Conservation (phyloP, 2,329 filamentous ascomycete species). For the Monosporascus sp. region DNA sequence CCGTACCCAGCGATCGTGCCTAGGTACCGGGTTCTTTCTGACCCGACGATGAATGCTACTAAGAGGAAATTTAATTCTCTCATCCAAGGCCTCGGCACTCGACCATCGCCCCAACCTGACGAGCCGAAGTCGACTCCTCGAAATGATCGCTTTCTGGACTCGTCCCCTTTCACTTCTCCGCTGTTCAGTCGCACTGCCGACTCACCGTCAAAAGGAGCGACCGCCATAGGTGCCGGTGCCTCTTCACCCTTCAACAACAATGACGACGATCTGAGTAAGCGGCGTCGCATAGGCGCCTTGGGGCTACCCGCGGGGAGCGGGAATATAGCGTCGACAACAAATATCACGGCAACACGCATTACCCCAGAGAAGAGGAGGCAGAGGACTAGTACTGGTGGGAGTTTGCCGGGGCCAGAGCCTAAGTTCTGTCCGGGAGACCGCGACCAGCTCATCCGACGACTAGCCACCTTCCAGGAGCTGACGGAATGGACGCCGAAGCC, state of each 20-base stretch:
- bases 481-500: conserved; percentile 94
- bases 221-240: conserved; percentile 4
- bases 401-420: conserved; percentile 31
- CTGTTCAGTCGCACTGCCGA: conserved; percentile 4
- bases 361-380: no score
- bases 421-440: conserved; percentile 86
- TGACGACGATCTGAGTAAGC: conserved; percentile 43
- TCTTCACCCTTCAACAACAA: conserved; percentile 29
- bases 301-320: conserved; percentile 32
- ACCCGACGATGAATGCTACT: conserved; percentile 60
- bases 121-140: conserved; percentile 32
- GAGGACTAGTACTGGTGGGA: neutral
- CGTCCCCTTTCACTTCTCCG: conserved; percentile 3
- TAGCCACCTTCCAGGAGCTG: conserved; percentile 86
- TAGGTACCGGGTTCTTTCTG: neutral
- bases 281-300: conserved; percentile 43
- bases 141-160: conserved; percentile 11
- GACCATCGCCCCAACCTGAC: conserved; percentile 34
- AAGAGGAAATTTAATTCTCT: conserved; percentile 79
- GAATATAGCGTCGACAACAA: conserved; percentile 24
- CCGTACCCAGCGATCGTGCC: no score
- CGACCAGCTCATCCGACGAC: conserved; percentile 69
- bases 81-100: conserved; percentile 58
- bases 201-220: conserved; percentile 10
- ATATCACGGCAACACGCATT: conserved; percentile 15